Evolutionary conservation across 345 rosid genomes (phyloP).

Genomic region (Arabis alpina): DNA sequence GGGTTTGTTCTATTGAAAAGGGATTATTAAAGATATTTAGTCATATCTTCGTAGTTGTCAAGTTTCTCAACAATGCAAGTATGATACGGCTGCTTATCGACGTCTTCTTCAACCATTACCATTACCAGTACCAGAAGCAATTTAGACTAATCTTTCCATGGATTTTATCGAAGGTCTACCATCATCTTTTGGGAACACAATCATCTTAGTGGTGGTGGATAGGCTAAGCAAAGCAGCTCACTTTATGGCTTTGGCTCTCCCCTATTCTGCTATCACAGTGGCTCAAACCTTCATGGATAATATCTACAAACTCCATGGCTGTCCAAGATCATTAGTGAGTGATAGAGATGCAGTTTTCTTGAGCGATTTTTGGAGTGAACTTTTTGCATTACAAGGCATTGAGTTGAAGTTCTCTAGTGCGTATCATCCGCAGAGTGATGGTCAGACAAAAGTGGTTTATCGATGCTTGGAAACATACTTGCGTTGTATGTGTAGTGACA

Average conservation of each 20-base stretch:
- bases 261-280: not conserved
- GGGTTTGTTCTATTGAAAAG: not conserved
- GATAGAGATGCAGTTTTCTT: not conserved
- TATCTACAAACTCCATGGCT: not conserved
- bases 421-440: no score
- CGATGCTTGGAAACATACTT: no score
- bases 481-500: no score
- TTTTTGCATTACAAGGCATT: not conserved
- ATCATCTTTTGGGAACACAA: not conserved
- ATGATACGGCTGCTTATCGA: not conserved
- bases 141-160: not conserved
- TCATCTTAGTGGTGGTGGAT: not conserved
- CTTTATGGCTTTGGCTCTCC: not conserved
- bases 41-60: rapidly evolving
- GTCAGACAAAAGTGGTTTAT: no score
- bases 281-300: not conserved
- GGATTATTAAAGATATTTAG: not conserved
- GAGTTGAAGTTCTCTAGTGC: no score
- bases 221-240: not conserved
- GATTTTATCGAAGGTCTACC: not conserved
- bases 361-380: not conserved
- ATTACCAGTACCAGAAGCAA: not conserved
- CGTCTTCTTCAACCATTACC: not conserved
- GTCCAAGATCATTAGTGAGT: not conserved
- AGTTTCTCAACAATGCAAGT: not conserved